A percentile compares a stretch with the other conserved stretches of the same genome.
These are phyloP conservation scores for Clavispora santaluciae DNA, from an alignment of 805 yeast species.

Conservation along the genomic window DNA sequence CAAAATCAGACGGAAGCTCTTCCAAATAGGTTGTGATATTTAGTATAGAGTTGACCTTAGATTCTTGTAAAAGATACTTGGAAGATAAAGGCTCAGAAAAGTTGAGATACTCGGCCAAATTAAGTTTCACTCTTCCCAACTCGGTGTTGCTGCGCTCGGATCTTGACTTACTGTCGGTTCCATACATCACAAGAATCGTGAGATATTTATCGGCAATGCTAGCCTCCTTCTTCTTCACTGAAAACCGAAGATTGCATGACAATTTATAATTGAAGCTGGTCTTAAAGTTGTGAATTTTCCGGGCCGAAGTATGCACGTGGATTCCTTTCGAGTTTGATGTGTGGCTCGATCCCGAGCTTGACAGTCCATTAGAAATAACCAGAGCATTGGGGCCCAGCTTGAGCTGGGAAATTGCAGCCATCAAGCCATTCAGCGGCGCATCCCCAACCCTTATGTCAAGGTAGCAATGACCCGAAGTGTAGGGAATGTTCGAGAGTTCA, in stretches of 20 bases:
- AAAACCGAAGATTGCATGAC: conserved; percentile 35
- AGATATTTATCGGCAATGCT: conserved; percentile 41
- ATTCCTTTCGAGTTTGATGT: conserved; percentile 19
- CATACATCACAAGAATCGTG: conserved; percentile 32
- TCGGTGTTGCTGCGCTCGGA: conserved; percentile 22
- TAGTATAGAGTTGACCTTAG: conserved; percentile 79
- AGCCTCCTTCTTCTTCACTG: conserved; percentile 34
- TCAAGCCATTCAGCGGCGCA: conserved; percentile 20
- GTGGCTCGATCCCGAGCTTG: not conserved
- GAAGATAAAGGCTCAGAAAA: conserved; percentile 49
- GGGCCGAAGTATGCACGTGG: conserved; percentile 25
- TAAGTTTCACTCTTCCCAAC: conserved; percentile 64
- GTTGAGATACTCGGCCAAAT: conserved; percentile 66
- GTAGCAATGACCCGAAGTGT: conserved; percentile 61
- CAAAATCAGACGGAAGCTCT: conserved; percentile 34
- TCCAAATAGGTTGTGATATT: conserved; percentile 53
- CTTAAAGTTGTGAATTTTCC: conserved; percentile 35
- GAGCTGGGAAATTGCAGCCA: conserved; percentile 10
- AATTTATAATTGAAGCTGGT: conserved; percentile 34
- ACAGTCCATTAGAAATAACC: not conserved
- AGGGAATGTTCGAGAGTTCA: conserved; percentile 83
- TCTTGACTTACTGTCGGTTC: conserved; percentile 22
- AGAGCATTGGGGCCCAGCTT: conserved; percentile 7
- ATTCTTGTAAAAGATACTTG: conserved; percentile 66
- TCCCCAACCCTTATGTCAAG: conserved; percentile 63